Conservation (phyloP, 805 yeast genomes). For the Nakazawaea siamensis region DNA sequence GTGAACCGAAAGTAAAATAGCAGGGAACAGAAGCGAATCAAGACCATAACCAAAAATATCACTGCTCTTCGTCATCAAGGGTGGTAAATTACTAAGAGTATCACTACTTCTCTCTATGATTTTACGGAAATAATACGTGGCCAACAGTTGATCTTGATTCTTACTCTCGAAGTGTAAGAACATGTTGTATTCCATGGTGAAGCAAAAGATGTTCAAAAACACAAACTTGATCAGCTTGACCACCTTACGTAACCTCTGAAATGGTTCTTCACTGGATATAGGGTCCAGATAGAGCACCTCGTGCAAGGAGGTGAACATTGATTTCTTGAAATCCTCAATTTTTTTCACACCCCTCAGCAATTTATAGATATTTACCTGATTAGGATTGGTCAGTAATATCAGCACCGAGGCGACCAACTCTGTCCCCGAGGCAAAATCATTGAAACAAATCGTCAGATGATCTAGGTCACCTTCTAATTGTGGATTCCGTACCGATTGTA, state of each 20-base stretch:
- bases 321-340: constrained; percentile 1
- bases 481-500: too few relatives aligned
- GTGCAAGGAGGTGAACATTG: background rate
- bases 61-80: constrained; percentile 1
- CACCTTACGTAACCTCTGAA: constrained; percentile 2
- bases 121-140: constrained; percentile 4
- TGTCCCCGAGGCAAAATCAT: constrained; percentile 1
- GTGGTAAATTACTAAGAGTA: constrained; percentile 3
- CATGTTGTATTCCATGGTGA: constrained; percentile 7
- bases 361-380: background rate
- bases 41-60: constrained; percentile 6
- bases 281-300: constrained; percentile 1
- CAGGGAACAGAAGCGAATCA: constrained; percentile 8
- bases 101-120: constrained; percentile 5
- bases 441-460: background rate
- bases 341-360: constrained; percentile 1
- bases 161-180: constrained; percentile 8
- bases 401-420: background rate
- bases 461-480: too few relatives aligned
- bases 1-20: constrained; percentile 5
- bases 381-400: background rate
- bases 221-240: constrained; percentile 5
- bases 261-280: background rate
- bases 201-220: constrained; percentile 5
- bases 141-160: background rate